These are phyloP conservation scores for Eleusine indica DNA, from an alignment of 176 grass and related monocot species.

Conservation along the genomic window DNA sequence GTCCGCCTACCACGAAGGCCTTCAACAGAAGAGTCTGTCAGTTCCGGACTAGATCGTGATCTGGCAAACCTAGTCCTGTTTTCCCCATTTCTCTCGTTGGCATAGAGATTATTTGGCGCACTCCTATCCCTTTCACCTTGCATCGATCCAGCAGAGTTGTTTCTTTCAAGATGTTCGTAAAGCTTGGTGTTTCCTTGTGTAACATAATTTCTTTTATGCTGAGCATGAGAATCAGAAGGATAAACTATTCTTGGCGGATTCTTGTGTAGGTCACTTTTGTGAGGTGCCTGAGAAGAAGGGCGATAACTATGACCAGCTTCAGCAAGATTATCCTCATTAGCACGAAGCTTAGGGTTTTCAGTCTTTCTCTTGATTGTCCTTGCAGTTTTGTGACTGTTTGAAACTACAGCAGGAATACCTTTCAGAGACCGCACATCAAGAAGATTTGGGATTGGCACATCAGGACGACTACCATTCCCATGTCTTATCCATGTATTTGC, in stretches of 20 bases:
- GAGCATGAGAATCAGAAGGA: conserved; percentile 46
- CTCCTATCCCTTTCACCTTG: conserved; percentile 61
- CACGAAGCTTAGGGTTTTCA: conserved; percentile 48
- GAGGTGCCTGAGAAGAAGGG: conserved; percentile 44
- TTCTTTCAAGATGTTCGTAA: conserved; percentile 69
- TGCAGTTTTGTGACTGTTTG: conserved; percentile 47
- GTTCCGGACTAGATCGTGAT: conserved; percentile 84
- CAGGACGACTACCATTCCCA: conserved; percentile 61
- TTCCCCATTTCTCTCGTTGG: conserved; percentile 55
- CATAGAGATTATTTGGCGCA: conserved; percentile 46
- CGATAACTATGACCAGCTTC: conserved; percentile 52
- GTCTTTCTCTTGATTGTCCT: conserved; percentile 40
- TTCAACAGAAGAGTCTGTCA: conserved; percentile 70
- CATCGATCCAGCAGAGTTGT: conserved; percentile 56
- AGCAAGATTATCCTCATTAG: conserved; percentile 44
- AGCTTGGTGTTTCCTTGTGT: conserved; percentile 48
- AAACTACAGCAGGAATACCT: conserved; percentile 51
- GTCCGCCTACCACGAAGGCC: conserved; percentile 49
- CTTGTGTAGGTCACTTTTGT: conserved; percentile 39
- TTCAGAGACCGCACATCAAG: conserved; percentile 34
- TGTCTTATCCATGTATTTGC: conserved; percentile 85
- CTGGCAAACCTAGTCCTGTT: conserved; percentile 70
- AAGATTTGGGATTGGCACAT: conserved; percentile 51
- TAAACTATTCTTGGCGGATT: conserved; percentile 39
- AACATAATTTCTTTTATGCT: conserved; percentile 49